Base-by-base conservation (phyloP, 352 stramenopile genomes). In the Phytopythium montanum region DNA sequence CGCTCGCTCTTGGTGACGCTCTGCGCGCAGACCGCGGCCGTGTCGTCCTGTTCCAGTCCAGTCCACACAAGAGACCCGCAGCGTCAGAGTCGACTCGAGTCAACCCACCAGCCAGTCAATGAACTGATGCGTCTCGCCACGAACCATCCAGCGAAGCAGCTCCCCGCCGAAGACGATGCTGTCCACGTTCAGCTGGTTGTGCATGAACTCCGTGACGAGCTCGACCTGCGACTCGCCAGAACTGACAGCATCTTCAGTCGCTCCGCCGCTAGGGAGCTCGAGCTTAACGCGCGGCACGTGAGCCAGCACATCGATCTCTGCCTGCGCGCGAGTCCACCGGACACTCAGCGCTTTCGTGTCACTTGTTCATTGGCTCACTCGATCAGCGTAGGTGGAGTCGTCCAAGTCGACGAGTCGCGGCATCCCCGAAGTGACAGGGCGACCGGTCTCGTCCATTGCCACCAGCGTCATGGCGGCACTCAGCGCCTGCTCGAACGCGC, bases 131-230 rank as follows among this genome's bases (percentile, higher is more conserved):
- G 14, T 23, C 39, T 2, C 53, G 29, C 44, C 39, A 45, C 39
- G 16, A 23, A 69, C 75, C 74, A 83, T 81, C 74, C 66, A 77
- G n/a, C 57, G 67, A 12, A 81, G 67, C 29, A 86, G 42, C 26
- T 83, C 73, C 8, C 75, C 78, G 13, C 77, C 77, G 49, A 83
- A 87, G 26, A 87, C 64, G n/a, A 68, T 85, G 16, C 78, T 53
- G 50, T 75, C 72, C 39, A 68, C 60, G 62, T 88, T 88, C 36
- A 85, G 60, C 59, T 87, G 65, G 44, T 71, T 68, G 19, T 75
- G 77, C 53, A 87, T 33, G 48, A 85, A 82, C 54, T 65, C 70
- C 19, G 76, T 77, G 57, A 61, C 56, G n/a, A 85, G 53, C 29
- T 81, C 74, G 10, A 88, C 64, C 34, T 66, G 59, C n/a, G 79